phyloP scores from a whole-genome alignment of 495 filamentous ascomycete species.

The Penicillium coprophilum region DNA sequence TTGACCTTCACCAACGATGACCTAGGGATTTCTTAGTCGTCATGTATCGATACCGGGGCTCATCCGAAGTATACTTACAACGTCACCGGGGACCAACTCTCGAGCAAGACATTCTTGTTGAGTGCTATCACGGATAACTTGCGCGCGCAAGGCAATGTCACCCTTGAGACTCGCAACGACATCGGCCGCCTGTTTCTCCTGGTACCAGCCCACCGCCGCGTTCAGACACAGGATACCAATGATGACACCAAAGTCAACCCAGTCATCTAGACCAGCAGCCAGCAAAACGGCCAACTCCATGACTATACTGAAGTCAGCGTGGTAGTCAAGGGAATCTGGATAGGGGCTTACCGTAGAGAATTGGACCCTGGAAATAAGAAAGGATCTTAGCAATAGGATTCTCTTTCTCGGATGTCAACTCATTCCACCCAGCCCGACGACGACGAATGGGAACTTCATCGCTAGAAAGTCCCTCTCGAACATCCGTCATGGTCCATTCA shows the following conservation, averaged over 20 bases:
- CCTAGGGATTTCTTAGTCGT: conserved; percentile 39
- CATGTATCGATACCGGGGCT: not conserved
- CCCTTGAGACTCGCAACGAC: conserved; percentile 77
- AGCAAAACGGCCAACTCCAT: conserved; percentile 79
- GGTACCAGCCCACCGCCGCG: conserved; percentile 76
- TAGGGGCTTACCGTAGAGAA: conserved; percentile 67
- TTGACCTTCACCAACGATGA: conserved; percentile 68
- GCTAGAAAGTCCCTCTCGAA: conserved; percentile 57
- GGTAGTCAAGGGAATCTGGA: not conserved
- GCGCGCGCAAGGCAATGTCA: conserved; percentile 74
- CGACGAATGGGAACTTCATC: conserved; percentile 58
- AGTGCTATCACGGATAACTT: conserved; percentile 63
- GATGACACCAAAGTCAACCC: conserved; percentile 83
- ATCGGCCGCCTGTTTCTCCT: conserved; percentile 81
- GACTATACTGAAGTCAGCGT: conserved; percentile 50
- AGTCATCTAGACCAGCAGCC: conserved; percentile 71
- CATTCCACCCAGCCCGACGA: conserved; percentile 66
- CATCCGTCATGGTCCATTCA: conserved; percentile 71
- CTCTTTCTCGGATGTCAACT: conserved; percentile 70
- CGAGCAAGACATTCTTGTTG: conserved; percentile 69
- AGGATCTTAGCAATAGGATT: conserved; percentile 71
- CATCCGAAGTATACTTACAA: conserved; percentile 52
- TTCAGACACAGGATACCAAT: conserved; percentile 76
- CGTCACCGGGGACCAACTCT: conserved; percentile 77
- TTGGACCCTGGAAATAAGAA: conserved; percentile 74